Conservation (phyloP, 2,329 filamentous ascomycete species). For the Fusarium compactum region DNA sequence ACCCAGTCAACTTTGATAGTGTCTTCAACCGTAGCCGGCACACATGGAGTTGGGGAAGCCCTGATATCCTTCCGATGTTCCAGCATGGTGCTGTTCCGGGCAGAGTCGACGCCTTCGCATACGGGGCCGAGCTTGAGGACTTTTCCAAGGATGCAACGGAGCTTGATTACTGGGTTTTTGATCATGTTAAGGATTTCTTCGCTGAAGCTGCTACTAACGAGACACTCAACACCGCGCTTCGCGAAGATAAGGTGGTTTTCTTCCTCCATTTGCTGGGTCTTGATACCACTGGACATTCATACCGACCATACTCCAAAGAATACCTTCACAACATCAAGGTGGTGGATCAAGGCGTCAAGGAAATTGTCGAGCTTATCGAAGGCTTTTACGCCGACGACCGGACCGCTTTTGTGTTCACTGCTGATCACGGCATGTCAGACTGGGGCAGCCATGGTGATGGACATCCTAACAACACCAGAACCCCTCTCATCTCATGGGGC, state of each 20-base stretch:
- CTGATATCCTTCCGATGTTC: conserved; percentile 98
- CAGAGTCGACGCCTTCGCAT: conserved; percentile 86
- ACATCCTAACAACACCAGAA: conserved; percentile 96
- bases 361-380: conserved; percentile 84
- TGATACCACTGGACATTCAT: conserved; percentile 88
- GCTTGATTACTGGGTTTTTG: conserved; percentile 95
- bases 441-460: conserved; percentile 99
- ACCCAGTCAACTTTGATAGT: conserved; percentile 98
- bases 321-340: conserved; percentile 95
- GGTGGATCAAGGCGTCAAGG: conserved; percentile 89
- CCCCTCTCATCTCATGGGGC: conserved; percentile 92
- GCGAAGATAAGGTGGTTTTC: conserved; percentile 90
- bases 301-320: conserved; percentile 92
- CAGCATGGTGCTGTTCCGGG: conserved; percentile 90
- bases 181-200: conserved; percentile 90
- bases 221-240: conserved; percentile 77
- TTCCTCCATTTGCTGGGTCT: conserved; percentile 94
- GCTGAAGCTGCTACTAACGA: conserved; percentile 81
- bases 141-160: conserved; percentile 85
- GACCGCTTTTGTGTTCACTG: conserved; percentile 96
- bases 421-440: conserved; percentile 99
- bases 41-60: conserved; percentile 99
- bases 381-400: conserved; percentile 87
- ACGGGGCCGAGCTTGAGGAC: conserved; percentile 87
- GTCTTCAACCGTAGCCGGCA: conserved; percentile 97